phyloP scores from a whole-genome alignment of 2,329 filamentous ascomycete species.

The Decorospora gaudefroyi region DNA sequence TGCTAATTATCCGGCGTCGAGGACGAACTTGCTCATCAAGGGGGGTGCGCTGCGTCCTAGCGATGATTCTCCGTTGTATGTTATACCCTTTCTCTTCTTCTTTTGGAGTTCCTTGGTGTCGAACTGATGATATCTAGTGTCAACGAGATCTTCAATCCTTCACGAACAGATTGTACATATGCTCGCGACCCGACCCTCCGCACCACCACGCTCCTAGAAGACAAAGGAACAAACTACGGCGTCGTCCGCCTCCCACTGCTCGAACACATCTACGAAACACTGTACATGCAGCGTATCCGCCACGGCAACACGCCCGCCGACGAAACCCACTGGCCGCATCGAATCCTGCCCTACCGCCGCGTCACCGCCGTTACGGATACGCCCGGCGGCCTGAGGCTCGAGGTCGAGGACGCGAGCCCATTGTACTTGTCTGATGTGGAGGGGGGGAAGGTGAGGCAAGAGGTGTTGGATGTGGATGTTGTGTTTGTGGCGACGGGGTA shows the following conservation, averaged over 20 bases:
- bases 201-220: slow-evolving; percentile 64
- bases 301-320: slow-evolving; percentile 61
- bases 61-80: slow-evolving; percentile 94
- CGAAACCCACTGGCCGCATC: slow-evolving; percentile 77
- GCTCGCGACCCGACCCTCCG: slow-evolving; percentile 67
- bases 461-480: slow-evolving; percentile 74
- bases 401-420: slow-evolving; percentile 58
- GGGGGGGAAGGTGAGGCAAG: slow-evolving; percentile 54
- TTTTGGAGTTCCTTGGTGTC: too few species aligned
- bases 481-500: slow-evolving; percentile 91
- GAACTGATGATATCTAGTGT: slow-evolving; percentile 64
- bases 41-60: slow-evolving; percentile 83
- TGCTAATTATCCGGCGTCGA: slow-evolving; percentile 77
- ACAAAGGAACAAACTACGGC: slow-evolving; percentile 89
- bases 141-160: slow-evolving; percentile 95
- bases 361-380: slow-evolving; percentile 65
- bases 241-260: slow-evolving; percentile 91
- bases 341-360: slow-evolving; percentile 71
- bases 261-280: slow-evolving; percentile 81
- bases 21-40: slow-evolving; percentile 78
- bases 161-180: slow-evolving; percentile 77
- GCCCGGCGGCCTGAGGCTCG: slow-evolving; percentile 45
- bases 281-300: slow-evolving; percentile 82
- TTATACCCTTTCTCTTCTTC: slow-evolving; percentile 21
- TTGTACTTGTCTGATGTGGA: slow-evolving; percentile 39